Evolutionary conservation across 2,329 filamentous ascomycete genomes (phyloP).

Genomic region (Mollisia scopiformis): DNA sequence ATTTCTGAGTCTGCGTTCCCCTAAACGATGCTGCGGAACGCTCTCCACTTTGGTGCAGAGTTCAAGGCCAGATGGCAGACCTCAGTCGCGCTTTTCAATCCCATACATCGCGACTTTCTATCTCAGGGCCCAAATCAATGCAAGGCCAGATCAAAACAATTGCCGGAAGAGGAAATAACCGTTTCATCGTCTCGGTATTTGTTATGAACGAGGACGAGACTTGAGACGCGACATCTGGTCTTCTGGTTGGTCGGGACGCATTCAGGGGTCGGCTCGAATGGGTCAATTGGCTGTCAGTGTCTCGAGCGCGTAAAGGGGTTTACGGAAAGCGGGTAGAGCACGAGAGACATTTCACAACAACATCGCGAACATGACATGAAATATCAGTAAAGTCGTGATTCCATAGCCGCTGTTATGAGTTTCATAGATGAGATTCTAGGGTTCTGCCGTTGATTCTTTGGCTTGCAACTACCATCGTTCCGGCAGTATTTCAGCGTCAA

Average conservation of each 20-base stretch:
- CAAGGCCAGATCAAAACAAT: constrained; percentile 35
- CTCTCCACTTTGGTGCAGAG: constrained; percentile 16
- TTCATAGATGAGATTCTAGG: neutral
- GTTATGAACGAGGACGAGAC: constrained; percentile 31
- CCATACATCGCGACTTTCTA: constrained; percentile 27
- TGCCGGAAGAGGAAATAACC: constrained; percentile 27
- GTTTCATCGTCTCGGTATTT: constrained; percentile 30
- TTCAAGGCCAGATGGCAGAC: constrained; percentile 12
- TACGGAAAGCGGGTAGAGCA: constrained; percentile 6
- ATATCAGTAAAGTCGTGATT: neutral
- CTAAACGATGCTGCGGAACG: constrained; percentile 7
- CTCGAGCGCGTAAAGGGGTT: constrained; percentile 37
- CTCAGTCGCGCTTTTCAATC: constrained; percentile 28
- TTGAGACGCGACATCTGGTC: constrained; percentile 27
- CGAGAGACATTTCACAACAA: constrained; percentile 21
- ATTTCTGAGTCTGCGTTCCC: neutral
- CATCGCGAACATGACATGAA: constrained; percentile 16
- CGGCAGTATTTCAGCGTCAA: neutral
- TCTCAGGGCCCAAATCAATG: constrained; percentile 17
- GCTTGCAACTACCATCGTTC: neutral
- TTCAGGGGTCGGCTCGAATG: constrained; percentile 17
- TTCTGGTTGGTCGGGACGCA: constrained; percentile 28
- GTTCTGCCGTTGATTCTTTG: neutral
- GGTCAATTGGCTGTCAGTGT: constrained; percentile 24
- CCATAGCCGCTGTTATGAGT: constrained; percentile 13